Evolutionary conservation across 805 yeast genomes (phyloP).

Genomic region (Maudiozyma pseudohumilis): DNA sequence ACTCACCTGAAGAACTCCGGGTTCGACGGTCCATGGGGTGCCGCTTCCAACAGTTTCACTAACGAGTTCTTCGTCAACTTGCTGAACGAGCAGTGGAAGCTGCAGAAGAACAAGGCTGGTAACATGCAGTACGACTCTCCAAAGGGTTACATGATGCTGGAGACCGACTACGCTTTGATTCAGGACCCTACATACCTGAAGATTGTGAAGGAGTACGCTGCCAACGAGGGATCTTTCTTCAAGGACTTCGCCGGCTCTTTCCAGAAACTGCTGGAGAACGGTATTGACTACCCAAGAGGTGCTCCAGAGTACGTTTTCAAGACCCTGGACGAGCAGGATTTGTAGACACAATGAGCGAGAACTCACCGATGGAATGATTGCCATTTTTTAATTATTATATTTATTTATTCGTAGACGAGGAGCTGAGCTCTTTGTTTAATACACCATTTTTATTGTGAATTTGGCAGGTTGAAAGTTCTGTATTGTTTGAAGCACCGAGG

Average conservation of each 20-base stretch:
- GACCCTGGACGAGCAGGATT: conserved; percentile 61
- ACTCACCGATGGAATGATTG: too few species aligned
- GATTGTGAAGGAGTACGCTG: conserved; percentile 61
- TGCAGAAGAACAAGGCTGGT: conserved; percentile 49
- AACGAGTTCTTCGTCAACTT: conserved; percentile 62
- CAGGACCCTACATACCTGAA: conserved; percentile 48
- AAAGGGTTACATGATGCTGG: conserved; percentile 74
- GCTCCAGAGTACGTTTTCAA: conserved; percentile 39
- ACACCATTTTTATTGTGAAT: too few species aligned
- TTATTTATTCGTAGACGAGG: too few species aligned
- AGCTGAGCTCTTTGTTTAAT: too few species aligned
- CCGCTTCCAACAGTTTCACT: conserved; percentile 60
- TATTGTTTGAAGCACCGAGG: too few species aligned
- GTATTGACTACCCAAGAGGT: conserved; percentile 51
- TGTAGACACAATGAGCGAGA: conserved; percentile 2
- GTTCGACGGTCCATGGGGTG: conserved; percentile 87
- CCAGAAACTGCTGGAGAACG: conserved; percentile 65
- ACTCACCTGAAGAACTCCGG: conserved; percentile 66
- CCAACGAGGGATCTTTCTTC: conserved; percentile 52
- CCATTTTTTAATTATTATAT: too few species aligned
- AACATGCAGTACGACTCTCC: conserved; percentile 55
- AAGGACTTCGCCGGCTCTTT: conserved; percentile 57
- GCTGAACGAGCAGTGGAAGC: conserved; percentile 43
- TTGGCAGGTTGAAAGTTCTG: too few species aligned
- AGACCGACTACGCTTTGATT: conserved; percentile 65